Evolutionary conservation across 768 basidiomycete genomes (phyloP), one percentile per base, ranked within the genome.

Genomic region (Amanita fuliginea): DNA sequence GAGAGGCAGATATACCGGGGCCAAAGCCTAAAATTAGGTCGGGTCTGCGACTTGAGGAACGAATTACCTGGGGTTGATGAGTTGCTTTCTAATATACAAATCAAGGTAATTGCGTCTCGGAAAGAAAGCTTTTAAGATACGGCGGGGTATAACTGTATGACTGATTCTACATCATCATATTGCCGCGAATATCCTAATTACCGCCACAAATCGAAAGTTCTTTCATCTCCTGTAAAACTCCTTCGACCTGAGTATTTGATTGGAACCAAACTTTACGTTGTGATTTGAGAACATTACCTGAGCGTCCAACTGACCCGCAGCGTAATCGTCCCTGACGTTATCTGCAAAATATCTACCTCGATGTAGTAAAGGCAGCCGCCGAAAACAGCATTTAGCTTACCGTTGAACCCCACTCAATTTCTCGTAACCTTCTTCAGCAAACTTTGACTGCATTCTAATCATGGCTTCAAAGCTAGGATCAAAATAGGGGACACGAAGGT

Each of bases 401-500:
- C 91, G 72, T 65, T 99, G 95, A 7, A 97, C 94, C 40, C 90
- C 83, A 44, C 92, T 86, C 45, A 97, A 78, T 67, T 93, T 96
- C 69, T 97, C 93, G 62, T 99, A 98, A 0, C 95, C 94, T 58
- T 99, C 95, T 64, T 97, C 91, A 0, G 95, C 94, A 61, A 98
- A 98, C 60, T 94, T 93, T 60, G 88, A 80, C 61, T 99, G 96
- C 81, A 96, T 89, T 26, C 96, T 79, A 55, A 93, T 92, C 95
- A 98, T 98, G 41, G 95, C 90, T 67, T 98, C 96, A 62, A 98
- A 98, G 56, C 88, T 93, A 4, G 96, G 96, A 64, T 98, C 96
- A 55, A 98, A 94, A 74, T 90, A 99, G 0, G 96, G 96, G 21
- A 99, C 87, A 34, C 96, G 88, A 16, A 97, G 80, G 59, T 97